Base-by-base conservation (phyloP, 306 rosid species). In the Inga leiocalycina region DNA sequence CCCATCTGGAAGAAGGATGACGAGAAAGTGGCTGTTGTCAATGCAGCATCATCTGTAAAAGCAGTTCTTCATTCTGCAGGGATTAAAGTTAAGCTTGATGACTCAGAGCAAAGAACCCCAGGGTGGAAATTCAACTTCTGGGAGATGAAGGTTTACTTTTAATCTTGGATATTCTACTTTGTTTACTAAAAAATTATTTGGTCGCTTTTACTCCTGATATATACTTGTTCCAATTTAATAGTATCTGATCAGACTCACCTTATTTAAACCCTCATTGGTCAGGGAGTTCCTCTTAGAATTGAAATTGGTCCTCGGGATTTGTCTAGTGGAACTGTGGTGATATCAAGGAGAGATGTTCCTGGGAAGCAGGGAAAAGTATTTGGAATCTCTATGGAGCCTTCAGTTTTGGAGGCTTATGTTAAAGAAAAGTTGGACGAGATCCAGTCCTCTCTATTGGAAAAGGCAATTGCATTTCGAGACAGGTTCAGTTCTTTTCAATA, bases 41-140 rank as follows among this genome's bases (percentile, higher is more conserved):
- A 45, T 85, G 97, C 95, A 57, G 97, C 98, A 54, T 79, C 86
- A 52, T 87, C 97, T 39, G 91, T 92, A 70, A 92, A 85, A 78
- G 90, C 82, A 56, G 73, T 82, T 71, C 94, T 96, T 73, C 93
- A 87, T 73, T 51, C 83, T 84, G 88, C 97, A 30, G 94, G 97
- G 45, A 64, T 94, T 81, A 94, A 62, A 84, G 93, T 92, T 86
- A 94, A 92, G 89, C 92, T 93, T 81, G 98, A 96, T 83, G 97
- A 92, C 81, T 81, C 97, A 6, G 97, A 92, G 75, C 97, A 90
- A 85, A 91, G 91, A 90, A 96, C 99, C 77, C 98, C 98, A 10
- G 99, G 99, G 65, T 96, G 99, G 99, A 96, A 96, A 87, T 96
- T 92, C 88, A 96, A 94, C 89, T 96, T 91, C 92, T 96, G 98